These are phyloP conservation scores for Cystobasidium pallidum DNA, from an alignment of 1,284 basidiomycete genomes.

Conservation along the genomic window DNA sequence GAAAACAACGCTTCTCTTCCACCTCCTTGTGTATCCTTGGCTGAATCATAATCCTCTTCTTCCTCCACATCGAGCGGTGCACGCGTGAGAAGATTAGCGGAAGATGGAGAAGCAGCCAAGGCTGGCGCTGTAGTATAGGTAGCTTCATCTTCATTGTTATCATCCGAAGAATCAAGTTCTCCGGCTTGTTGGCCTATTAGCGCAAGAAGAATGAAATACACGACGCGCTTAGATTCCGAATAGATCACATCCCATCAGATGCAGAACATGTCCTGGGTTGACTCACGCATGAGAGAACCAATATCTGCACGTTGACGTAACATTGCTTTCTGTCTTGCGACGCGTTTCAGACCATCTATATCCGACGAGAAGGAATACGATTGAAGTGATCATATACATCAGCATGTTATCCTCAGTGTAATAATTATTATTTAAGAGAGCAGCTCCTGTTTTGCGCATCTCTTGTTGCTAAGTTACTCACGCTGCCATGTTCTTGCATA, in stretches of 20 bases:
- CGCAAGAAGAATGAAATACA: too few relatives aligned
- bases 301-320: slow-evolving; percentile 21
- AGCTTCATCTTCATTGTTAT: slow-evolving; percentile 12
- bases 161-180: background rate
- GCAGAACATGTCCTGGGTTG: too few relatives aligned
- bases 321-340: slow-evolving; percentile 8
- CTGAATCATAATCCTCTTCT: background rate
- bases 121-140: slow-evolving; percentile 23
- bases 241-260: too few relatives aligned
- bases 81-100: slow-evolving; percentile 1
- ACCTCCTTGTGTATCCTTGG: background rate
- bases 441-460: too few relatives aligned
- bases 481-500: slow-evolving; percentile 28
- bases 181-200: slow-evolving; percentile 11
- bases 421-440: too few relatives aligned
- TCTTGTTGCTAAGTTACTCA: slow-evolving; percentile 4
- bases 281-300: slow-evolving; percentile 17
- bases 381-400: too few relatives aligned
- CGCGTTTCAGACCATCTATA: slow-evolving; percentile 25
- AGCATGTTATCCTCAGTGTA: too few relatives aligned
- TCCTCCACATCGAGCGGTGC: background rate
- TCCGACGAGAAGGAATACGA: too few relatives aligned
- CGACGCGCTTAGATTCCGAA: too few relatives aligned
- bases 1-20: slow-evolving; percentile 13
- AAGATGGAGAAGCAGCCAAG: slow-evolving; percentile 16